Percentiles rank a stretch among this genome's conserved stretches.
Conservation (phyloP, 177 flowering plant genomes). For the Vitis hybrid region DNA sequence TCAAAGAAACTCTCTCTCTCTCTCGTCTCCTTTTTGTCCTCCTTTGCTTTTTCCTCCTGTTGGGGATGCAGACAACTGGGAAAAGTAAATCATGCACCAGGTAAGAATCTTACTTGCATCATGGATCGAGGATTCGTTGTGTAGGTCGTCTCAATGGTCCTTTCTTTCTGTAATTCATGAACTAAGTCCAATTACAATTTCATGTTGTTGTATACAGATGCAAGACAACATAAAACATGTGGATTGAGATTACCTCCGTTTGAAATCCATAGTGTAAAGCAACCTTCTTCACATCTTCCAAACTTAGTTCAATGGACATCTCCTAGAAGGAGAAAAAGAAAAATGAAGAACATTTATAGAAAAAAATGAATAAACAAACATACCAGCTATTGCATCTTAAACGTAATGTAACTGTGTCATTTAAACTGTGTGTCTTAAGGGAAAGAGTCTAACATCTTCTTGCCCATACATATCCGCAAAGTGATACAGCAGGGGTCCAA, state of each 20-base stretch:
- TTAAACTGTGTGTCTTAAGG: neutral
- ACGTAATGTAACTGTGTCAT: no score
- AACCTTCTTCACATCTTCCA: slow-evolving; percentile 93
- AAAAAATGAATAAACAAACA: neutral
- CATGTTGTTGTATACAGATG: neutral
- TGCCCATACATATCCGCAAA: slow-evolving; percentile 88
- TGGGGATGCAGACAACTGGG: no score
- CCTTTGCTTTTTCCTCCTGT: no score
- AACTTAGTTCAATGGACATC: slow-evolving; percentile 92
- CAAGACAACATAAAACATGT: neutral
- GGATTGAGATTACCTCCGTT: slow-evolving; percentile 55
- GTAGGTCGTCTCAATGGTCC: slow-evolving; percentile 80
- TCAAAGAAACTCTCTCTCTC: no score
- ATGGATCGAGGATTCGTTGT: slow-evolving; percentile 82
- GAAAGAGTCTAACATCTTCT: slow-evolving; percentile 62
- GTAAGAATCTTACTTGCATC: slow-evolving; percentile 78
- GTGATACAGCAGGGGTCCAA: slow-evolving; percentile 98
- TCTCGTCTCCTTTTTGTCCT: no score
- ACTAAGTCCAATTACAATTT: slow-evolving; percentile 3
- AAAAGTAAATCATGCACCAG: no score
- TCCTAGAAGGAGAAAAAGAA: slow-evolving; percentile 39
- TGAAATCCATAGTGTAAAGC: slow-evolving; percentile 71
- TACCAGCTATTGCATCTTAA: neutral
- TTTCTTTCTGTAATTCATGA: slow-evolving; percentile 61
- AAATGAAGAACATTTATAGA: neutral